Evolutionary conservation across 1,284 basidiomycete species (phyloP), one percentile per base, ranked within the genome.

Genomic region (Thelephora terrestris): DNA sequence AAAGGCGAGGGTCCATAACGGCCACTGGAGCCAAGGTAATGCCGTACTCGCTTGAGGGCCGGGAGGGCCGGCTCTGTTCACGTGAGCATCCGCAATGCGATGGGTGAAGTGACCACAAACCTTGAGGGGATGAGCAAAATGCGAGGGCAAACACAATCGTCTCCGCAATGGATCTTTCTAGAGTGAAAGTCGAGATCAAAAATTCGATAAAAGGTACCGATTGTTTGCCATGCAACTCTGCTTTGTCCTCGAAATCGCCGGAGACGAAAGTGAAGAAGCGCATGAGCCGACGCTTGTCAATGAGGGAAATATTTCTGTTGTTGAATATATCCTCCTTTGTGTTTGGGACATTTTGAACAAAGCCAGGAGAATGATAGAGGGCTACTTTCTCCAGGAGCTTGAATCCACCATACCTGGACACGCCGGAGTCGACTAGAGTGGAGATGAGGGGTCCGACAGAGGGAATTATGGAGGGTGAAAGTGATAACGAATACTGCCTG

Each of bases 261-360:
- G 76, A 75, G 35, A 85, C 85, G 59, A 90, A 93, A 58, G 82
- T 75, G 32, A 99, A 68, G 56, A 96, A 91, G 54, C 94, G 91
- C 89, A 98, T 98, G 35, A 99, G 70, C 35, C 85, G 75, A 38
- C 94, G 74, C 68, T 98, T 99, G 52, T 95, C 91, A 32, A 94
- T 64, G 5, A 98, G 72, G 3, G 74, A 75, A 12, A 97, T 76
- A 4, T 71, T 72, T 60, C 82, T 83, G 65, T 81, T 84, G 67
- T 88, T 92, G 75, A 99, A 97, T 20, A 99, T 79, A 52, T 92
- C 89, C 64, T 95, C 92, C 63, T 97, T 98, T 67, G 81, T 89
- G 24, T 84, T 81, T 0, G 95, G 95, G 0, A 98, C 94, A 43
- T 68, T 73, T 55, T 75, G 76, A 35, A 85, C 68, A 6, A 66